phyloP scores from a whole-genome alignment of 805 yeast species.

The Saccharomyces eubayanus region DNA sequence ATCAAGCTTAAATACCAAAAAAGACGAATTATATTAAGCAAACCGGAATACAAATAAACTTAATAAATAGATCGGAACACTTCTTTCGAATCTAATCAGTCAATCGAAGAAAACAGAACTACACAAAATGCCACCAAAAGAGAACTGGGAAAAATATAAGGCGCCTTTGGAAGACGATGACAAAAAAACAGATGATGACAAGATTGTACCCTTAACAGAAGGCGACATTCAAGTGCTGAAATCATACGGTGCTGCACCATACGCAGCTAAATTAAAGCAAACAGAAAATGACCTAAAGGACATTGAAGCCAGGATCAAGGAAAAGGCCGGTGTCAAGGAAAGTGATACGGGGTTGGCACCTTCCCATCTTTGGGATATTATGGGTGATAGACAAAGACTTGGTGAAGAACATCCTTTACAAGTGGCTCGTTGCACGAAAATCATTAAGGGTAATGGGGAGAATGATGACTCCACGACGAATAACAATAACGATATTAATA shows the following conservation, averaged over 20 bases:
- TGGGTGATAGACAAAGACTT: conserved; percentile 91
- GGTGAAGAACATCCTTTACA: conserved; percentile 92
- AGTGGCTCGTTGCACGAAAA: conserved; percentile 97
- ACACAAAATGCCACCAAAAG: conserved; percentile 79
- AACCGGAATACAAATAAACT: neutral
- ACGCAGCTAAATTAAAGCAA: conserved; percentile 68
- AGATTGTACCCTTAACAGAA: conserved; percentile 80
- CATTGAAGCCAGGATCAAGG: conserved; percentile 81
- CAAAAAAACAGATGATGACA: conserved; percentile 51
- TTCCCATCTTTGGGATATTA: conserved; percentile 94
- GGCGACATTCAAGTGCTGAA: conserved; percentile 96
- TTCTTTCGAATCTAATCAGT: neutral
- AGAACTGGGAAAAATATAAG: conserved; percentile 96
- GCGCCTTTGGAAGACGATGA: conserved; percentile 64
- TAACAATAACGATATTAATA: conserved; percentile 7
- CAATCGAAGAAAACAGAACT: conserved; percentile 2
- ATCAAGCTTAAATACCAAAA: neutral
- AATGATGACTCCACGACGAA: conserved; percentile 16
- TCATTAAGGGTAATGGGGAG: conserved; percentile 57
- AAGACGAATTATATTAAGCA: neutral
- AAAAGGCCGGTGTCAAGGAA: conserved; percentile 88
- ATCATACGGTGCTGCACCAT: conserved; percentile 97
- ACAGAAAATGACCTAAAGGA: conserved; percentile 82
- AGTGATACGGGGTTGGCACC: conserved; percentile 97
- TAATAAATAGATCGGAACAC: neutral